Base-by-base conservation (phyloP, 148 eudicot genomes). In the Amaranthus palmeri region DNA sequence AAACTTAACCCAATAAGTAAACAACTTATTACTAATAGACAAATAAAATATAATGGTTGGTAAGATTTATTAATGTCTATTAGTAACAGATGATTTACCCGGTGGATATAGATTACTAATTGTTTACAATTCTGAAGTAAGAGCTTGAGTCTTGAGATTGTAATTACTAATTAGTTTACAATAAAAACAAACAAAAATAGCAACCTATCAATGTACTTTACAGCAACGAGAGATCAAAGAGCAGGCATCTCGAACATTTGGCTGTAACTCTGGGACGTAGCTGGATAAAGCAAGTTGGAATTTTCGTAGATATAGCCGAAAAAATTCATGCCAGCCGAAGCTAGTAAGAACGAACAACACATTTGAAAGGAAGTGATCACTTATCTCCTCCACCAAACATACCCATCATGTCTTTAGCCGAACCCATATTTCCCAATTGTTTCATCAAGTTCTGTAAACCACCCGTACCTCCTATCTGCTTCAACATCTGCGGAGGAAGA, bases 391-490 rank as follows among this genome's bases (percentile, higher is more conserved):
- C 97, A 6, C 97, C 96, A 84, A 93, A 88, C 97, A 93, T 88
- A 2, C 98, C 88, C 95, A 90, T 93, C 89, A 90, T 85, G 71
- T 93, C 96, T 79, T 91, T 89, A 9, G 82, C 73, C 9, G 87
- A 82, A 71, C 96, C 93, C 68, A 65, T 74, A n/a, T 66, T 66
- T 4, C 77, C 77, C 96, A 91, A 88, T 80, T 95, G 98, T 72
- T 91, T 95, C 96, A 91, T 88, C 80, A 95, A 79, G 77, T 69
- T 87, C 65, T 91, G 97, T 49, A 89, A 77, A 65, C 91, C 97
- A 53, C 91, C 96, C 93, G 88, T 86, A 41, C 98, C 97, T 10
- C 98, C 96, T 18, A 93, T 89, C 78, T 91, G 98, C 83, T 86
- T 86, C 71, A 93, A 65, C 91, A 93, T 91, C 82, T 86, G 90